Percentiles rank a stretch among this genome's conserved stretches.
phyloP scores from a whole-genome alignment of 371 early-diverging fungal genomes.

The Choanephora cucurbitarum region DNA sequence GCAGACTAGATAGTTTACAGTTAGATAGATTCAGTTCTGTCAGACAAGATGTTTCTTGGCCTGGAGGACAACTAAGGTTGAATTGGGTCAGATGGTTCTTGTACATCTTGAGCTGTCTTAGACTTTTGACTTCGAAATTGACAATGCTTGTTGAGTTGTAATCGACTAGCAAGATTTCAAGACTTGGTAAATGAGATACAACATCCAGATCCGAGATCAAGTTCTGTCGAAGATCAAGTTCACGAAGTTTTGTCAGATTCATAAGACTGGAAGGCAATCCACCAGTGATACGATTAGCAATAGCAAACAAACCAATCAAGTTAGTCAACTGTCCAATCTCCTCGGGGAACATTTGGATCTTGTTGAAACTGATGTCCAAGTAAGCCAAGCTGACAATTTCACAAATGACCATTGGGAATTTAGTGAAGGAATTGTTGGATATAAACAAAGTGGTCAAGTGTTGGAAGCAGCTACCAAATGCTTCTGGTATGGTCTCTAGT shows the following conservation, averaged over 20 bases:
- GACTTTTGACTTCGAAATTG: slow-evolving; percentile 44
- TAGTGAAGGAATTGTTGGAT: slow-evolving; percentile 76
- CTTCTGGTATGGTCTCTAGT: slow-evolving; percentile 64
- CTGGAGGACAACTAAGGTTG: slow-evolving; percentile 19
- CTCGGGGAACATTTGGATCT: slow-evolving; percentile 73
- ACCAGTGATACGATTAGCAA: slow-evolving; percentile 75
- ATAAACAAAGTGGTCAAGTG: slow-evolving; percentile 68
- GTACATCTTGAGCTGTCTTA: slow-evolving; percentile 52
- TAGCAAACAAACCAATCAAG: slow-evolving; percentile 62
- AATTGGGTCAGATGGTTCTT: slow-evolving; percentile 68
- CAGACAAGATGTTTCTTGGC: slow-evolving; percentile 27
- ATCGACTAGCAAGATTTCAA: slow-evolving; percentile 66
- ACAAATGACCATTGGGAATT: slow-evolving; percentile 33
- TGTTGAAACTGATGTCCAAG: slow-evolving; percentile 84
- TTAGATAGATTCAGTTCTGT: slow-evolving; percentile 68
- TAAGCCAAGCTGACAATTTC: slow-evolving; percentile 60
- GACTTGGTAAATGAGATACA: slow-evolving; percentile 53
- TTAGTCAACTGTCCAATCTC: slow-evolving; percentile 68
- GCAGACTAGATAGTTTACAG: slow-evolving; percentile 76
- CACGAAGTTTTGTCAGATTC: slow-evolving; percentile 59
- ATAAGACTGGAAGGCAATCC: slow-evolving; percentile 63
- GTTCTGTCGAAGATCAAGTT: slow-evolving; percentile 80
- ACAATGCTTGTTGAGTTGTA: slow-evolving; percentile 70
- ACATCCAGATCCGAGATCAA: slow-evolving; percentile 65
- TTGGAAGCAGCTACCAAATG: slow-evolving; percentile 57